Percentiles rank a stretch among this genome's conserved stretches.
phyloP scores from a whole-genome alignment of 2,329 filamentous ascomycete species.

The Monosporascus cannonballus region DNA sequence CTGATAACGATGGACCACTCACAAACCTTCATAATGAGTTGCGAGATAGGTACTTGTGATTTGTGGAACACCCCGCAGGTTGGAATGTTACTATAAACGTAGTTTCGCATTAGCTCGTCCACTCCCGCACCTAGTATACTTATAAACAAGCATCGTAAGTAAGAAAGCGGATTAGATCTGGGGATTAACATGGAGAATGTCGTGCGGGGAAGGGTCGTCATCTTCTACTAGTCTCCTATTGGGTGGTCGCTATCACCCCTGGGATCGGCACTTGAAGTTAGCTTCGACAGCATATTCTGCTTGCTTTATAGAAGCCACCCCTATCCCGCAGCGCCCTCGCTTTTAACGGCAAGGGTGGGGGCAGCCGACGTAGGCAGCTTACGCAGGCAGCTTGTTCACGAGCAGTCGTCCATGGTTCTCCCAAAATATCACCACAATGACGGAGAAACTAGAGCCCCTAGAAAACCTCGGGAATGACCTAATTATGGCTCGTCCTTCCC shows the following conservation, averaged over 20 bases:
- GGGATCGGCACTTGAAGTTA: neutral
- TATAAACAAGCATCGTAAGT: neutral
- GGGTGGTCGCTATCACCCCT: neutral
- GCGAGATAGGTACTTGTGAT: too few relatives aligned
- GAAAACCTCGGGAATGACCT: constrained; percentile 6
- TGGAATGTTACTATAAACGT: too few relatives aligned
- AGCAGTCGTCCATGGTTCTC: neutral
- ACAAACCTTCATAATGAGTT: too few relatives aligned
- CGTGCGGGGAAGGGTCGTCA: neutral
- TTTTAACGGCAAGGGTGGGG: neutral
- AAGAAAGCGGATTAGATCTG: neutral
- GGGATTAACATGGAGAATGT: neutral
- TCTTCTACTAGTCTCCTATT: neutral
- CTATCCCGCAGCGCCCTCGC: neutral
- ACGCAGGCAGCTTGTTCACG: too few relatives aligned
- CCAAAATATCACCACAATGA: neutral
- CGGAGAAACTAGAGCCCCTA: constrained; percentile 9
- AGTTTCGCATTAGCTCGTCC: too few relatives aligned
- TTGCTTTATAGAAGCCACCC: neutral
- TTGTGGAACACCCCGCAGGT: too few relatives aligned
- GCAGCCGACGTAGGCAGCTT: too few relatives aligned
- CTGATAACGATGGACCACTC: too few relatives aligned
- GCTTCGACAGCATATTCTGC: neutral
- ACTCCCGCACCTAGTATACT: too few relatives aligned
- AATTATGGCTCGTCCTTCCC: constrained; percentile 4